Percentiles rank a stretch among this genome's conserved stretches.
Conservation (phyloP, 192 early-diverging fungal species). For the Paraglomus brasilianum region DNA sequence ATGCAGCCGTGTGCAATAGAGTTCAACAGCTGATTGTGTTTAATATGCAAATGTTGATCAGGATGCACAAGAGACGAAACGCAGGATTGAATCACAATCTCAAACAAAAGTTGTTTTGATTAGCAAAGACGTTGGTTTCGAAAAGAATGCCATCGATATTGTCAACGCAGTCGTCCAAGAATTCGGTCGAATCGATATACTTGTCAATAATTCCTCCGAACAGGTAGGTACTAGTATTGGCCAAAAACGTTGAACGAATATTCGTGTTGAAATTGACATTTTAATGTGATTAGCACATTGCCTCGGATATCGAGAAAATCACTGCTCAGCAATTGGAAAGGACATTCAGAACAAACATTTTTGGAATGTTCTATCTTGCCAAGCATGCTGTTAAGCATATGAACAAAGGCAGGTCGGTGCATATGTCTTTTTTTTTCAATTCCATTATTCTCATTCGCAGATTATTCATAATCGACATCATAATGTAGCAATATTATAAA, state of each 20-base stretch:
- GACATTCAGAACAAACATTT: constrained; percentile 49
- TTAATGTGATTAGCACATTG: constrained; percentile 34
- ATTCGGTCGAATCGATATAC: constrained; percentile 45
- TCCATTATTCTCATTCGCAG: no score
- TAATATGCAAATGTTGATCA: constrained; percentile 46
- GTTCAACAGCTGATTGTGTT: no score
- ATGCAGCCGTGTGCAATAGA: no score
- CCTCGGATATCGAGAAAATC: constrained; percentile 39
- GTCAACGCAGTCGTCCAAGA: constrained; percentile 39
- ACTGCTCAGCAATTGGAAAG: constrained; percentile 42
- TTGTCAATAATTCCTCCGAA: constrained; percentile 48
- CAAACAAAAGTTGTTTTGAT: constrained; percentile 37
- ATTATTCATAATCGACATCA: no score
- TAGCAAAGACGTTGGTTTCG: constrained; percentile 41
- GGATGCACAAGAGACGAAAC: constrained; percentile 49
- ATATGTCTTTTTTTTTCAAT: no score
- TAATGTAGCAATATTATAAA: constrained; percentile 48
- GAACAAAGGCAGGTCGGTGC: constrained; percentile 33
- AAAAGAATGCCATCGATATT: constrained; percentile 42
- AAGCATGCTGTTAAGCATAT: constrained; percentile 50
- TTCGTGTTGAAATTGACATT: not conserved
- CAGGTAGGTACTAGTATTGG: constrained; percentile 10
- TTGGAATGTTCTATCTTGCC: constrained; percentile 48
- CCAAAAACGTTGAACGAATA: not conserved
- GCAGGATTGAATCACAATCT: constrained; percentile 38